Evolutionary conservation across 225 moss, liverwort and hornwort species (phyloP), one percentile per base, ranked within the genome.

Genomic region (Physcomitrium patens): DNA sequence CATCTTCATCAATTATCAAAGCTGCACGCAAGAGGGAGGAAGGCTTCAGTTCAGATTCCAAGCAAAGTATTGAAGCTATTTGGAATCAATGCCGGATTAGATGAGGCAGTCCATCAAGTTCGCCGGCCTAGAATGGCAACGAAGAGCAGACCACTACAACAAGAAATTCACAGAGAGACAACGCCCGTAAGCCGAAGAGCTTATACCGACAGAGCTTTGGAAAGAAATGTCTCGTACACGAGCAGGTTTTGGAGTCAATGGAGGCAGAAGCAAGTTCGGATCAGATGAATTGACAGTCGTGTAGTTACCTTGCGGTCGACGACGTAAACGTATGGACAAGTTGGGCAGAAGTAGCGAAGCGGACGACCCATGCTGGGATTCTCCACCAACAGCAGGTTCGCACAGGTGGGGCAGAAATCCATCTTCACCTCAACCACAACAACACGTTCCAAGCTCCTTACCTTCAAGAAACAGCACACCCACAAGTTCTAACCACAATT

Each of bases 401-500:
- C 97, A 72, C 94, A 97, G 67, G 91, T 97, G 58, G 94, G 94
- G 80, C 97, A 97, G 73, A 97, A 97, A 77, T 97, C 97, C 97
- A 97, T 97, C 49, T 10, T 41, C 18, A 13, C 67, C 44, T 60
- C 24, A 19, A 55, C 68, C 20, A 52, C 45, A 18, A 16, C 18
- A 26, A 42, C 56, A 56, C 18, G 51, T 49, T 13, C 56, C 26
- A 56, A 26, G 51, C 57, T 13, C 43, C 26, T 13, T 10, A 46
- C 27, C 17, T 16, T 67, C 24, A 1, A 1, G 27, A 28, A 3
- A 51, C 22, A n/a, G n/a, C n/a, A 5, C 61, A 53, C 67, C 55
- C 13, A 74, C 24, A 12, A 23, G 49, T 49, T 16, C 20, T 74
- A 31, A 46, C 52, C 65, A 46, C 46, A 53, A 74, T 24, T 41